Evolutionary conservation across 2,329 filamentous ascomycete genomes (phyloP).

Genomic region (Colletotrichum kahawae): DNA sequence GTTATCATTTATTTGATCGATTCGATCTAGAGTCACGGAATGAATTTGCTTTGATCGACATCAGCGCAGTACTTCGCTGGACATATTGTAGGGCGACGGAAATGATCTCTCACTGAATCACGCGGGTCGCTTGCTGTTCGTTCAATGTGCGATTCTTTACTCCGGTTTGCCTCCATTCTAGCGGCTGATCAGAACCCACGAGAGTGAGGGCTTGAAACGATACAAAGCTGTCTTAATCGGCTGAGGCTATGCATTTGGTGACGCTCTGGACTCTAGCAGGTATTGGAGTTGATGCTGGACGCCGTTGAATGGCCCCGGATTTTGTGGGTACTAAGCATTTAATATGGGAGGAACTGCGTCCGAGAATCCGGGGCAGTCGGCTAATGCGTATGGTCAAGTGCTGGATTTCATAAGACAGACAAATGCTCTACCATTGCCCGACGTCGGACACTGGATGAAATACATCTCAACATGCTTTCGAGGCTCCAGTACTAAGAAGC

Average conservation of each 20-base stretch:
- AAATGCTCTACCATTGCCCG: not conserved
- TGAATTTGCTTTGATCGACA: constrained; percentile 53
- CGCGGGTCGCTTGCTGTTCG: constrained; percentile 78
- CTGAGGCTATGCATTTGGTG: not conserved
- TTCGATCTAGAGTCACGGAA: constrained; percentile 62
- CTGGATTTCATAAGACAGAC: not conserved
- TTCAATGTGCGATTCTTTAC: constrained; percentile 61
- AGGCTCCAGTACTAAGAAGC: not conserved
- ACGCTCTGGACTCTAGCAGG: not conserved
- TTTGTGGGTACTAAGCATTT: not conserved
- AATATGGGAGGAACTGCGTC: not conserved
- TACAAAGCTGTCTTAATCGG: not conserved
- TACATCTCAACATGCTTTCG: not conserved
- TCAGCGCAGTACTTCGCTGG: not conserved
- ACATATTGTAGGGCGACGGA: not conserved
- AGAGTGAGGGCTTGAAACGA: not conserved
- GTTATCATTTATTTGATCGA: constrained; percentile 69
- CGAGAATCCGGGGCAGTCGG: not conserved
- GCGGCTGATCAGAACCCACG: not conserved
- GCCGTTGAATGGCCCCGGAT: not conserved
- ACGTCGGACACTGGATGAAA: not conserved
- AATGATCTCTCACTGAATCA: constrained; percentile 49
- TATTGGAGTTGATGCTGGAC: not conserved
- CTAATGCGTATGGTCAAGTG: not conserved
- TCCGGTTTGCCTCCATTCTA: not conserved